phyloP scores from a whole-genome alignment of 345 rosid genomes.

The Nasturtium officinale region DNA sequence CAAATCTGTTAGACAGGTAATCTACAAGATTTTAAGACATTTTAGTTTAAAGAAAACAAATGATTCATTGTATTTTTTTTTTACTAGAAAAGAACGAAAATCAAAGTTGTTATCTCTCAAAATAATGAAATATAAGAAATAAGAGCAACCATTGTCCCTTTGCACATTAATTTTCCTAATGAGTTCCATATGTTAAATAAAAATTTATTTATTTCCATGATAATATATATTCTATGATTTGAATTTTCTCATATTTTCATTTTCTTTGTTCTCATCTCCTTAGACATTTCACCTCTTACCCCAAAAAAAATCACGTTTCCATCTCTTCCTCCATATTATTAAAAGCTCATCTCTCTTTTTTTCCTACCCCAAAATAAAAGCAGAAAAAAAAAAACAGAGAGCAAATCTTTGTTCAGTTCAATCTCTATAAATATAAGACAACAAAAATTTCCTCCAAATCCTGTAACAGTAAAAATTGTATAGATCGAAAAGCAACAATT shows the following conservation, averaged over 20 bases:
- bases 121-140: background rate
- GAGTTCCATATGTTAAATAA: constrained; percentile 18
- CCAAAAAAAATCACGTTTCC: constrained; percentile 11
- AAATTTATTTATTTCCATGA: constrained; percentile 31
- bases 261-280: background rate
- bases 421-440: constrained; percentile 13
- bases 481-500: constrained; percentile 26
- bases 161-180: background rate
- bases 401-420: constrained; percentile 29
- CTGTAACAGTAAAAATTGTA: constrained; percentile 22
- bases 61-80: background rate
- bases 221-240: background rate
- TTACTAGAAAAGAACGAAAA: background rate
- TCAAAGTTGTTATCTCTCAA: background rate
- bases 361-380: constrained; percentile 12
- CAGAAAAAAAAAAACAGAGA: constrained; percentile 14
- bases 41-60: background rate
- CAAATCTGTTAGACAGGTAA: background rate
- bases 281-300: constrained; percentile 30
- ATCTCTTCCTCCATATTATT: background rate
- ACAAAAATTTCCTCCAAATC: background rate
- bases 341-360: background rate
- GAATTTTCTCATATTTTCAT: constrained; percentile 26
- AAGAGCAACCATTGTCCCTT: background rate
- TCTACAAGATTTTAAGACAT: background rate